Percentiles rank a stretch among this genome's conserved stretches.
These are phyloP conservation scores for Aureobasidium subglaciale DNA, from an alignment of 2,329 filamentous ascomycete species.

Conservation along the genomic window DNA sequence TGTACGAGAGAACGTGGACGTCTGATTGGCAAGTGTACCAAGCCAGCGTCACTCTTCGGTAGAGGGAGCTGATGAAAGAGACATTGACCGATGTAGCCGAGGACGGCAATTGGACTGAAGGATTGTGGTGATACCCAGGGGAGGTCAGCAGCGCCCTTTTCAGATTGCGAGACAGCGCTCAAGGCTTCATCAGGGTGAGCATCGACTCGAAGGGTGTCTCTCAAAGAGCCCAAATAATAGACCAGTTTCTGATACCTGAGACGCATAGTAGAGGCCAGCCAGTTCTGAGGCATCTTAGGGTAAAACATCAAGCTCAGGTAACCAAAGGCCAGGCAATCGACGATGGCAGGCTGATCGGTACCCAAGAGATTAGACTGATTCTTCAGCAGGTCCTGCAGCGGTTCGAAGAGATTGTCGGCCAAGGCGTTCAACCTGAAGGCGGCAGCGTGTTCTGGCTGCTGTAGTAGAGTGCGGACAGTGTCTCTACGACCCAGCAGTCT, in stretches of 20 bases:
- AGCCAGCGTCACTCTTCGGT: background rate
- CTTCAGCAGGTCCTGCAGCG: constrained; percentile 57
- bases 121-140: constrained; percentile 7
- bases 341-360: constrained; percentile 46
- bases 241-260: constrained; percentile 38
- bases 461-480: constrained; percentile 56
- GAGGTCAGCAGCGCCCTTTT: background rate
- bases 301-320: constrained; percentile 70
- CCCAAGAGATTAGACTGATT: constrained; percentile 51
- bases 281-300: constrained; percentile 54
- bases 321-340: constrained; percentile 76
- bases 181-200: constrained; percentile 9
- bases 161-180: background rate
- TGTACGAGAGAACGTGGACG: background rate
- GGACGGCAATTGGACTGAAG: background rate
- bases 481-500: constrained; percentile 50
- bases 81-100: constrained; percentile 3
- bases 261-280: constrained; percentile 52
- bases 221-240: constrained; percentile 30
- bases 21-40: background rate
- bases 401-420: constrained; percentile 62
- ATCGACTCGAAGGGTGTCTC: constrained; percentile 18
- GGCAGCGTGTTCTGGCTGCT: constrained; percentile 60
- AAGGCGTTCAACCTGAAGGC: constrained; percentile 71
- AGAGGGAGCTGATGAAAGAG: constrained; percentile 7